Evolutionary conservation across 2,329 filamentous ascomycete genomes (phyloP), one percentile per base, ranked within the genome.

Genomic region (Thelonectria blattea): DNA sequence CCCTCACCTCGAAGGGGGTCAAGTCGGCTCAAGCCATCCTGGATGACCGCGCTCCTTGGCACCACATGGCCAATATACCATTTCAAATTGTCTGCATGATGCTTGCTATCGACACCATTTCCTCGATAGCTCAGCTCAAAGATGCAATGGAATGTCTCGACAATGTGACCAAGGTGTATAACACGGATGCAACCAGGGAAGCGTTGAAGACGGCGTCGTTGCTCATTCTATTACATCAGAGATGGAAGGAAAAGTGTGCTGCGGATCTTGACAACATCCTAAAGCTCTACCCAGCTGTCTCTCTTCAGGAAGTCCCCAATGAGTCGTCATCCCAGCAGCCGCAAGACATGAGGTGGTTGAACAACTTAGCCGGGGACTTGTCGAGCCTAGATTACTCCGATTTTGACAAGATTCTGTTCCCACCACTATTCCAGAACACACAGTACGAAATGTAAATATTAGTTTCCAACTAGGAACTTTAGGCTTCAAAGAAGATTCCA

Each of bases 51-150:
- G 75, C 76, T 3, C 84, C 84, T 0, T 88, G 85, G 85, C 85
- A 87, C 65, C 84, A 87, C 58, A 79, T 84, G 47, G 83, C 83
- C 27, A 86, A 87, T 50, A 81, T 87, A 0, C 85, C 85, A 0
- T 87, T 87, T 61, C 85, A 87, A 54, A 79, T 84, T 0, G 77
- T 87, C 30, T 86, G 84, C 60, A 76, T 84, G 0, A 72, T 86
- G 5, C 74, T 87, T 2, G 82, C 82, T 0, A 83, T 87, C 50
- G 84, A 87, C 52, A 84, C 76, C 0, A 76, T 76, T 0, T 75
- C 82, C 1, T 81, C 81, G 0, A 72, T 85, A 0, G 73, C 75
- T 0, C 74, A 82, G 57, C 76, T 87, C 5, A 73, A 74, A 2
- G 80, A 83, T 20, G 84, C 83, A 0, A 82, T 87, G 80, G 74